Conservation (phyloP, 1,139 yeast genomes). For the Candida pseudocylindracea region DNA sequence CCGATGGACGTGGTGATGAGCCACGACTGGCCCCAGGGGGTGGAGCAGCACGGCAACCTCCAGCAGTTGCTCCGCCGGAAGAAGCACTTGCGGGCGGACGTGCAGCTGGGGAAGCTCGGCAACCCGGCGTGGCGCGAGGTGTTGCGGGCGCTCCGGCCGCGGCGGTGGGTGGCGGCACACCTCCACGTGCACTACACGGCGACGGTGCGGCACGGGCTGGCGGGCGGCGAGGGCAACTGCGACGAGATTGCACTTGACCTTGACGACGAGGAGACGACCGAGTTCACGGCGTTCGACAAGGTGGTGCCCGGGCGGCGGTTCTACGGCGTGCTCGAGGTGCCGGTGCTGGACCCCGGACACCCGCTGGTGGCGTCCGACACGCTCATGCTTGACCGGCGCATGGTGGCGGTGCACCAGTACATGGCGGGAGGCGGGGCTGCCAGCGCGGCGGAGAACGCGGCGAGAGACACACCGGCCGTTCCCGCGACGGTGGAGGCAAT, state of each 20-base stretch:
- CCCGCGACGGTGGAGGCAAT: no score
- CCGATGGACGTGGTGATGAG: conserved; percentile 32
- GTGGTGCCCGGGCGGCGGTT: conserved; percentile 40
- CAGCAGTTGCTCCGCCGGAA: conserved; percentile 25
- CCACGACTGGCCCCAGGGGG: conserved; percentile 93
- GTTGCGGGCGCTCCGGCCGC: conserved; percentile 32
- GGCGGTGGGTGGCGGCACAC: conserved; percentile 78
- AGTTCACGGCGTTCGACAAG: conserved; percentile 69
- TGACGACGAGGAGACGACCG: conserved; percentile 13
- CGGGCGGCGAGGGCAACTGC: conserved; percentile 1
- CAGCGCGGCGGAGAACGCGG: no score
- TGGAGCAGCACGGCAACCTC: conserved; percentile 42
- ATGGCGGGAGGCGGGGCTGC: no score
- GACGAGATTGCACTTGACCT: conserved; percentile 20
- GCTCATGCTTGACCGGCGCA: no score
- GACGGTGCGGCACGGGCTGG: conserved; percentile 5
- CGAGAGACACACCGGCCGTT: no score
- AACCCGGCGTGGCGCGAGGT: conserved; percentile 47
- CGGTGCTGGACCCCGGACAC: no score
- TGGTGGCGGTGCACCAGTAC: no score
- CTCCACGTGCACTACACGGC: conserved; percentile 64
- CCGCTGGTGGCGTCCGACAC: no score
- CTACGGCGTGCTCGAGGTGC: no score
- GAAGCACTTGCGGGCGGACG: conserved; percentile 47
- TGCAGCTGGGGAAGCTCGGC: conserved; percentile 40